Base-by-base conservation (phyloP, 352 stramenopile species). In the Phytopythium mirpurense region DNA sequence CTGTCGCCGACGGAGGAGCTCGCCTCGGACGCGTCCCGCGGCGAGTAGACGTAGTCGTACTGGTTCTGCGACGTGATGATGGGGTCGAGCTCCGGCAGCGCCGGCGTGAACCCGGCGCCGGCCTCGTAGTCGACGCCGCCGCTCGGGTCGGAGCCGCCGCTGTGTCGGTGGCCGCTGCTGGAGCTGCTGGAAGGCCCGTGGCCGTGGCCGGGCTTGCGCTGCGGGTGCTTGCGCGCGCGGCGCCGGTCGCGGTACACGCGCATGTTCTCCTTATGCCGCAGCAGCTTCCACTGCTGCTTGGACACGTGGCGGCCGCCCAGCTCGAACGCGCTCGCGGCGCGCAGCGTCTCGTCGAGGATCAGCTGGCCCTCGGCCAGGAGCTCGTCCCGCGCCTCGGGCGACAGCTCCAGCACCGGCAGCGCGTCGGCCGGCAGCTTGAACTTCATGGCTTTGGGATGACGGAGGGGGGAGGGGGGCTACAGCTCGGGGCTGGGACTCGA, bases 201-300 rank as follows among this genome's bases (percentile, higher is more conserved):
- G 19, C 14, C 5, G 35, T 6, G 9, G 4, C 11, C 14, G 36
- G 12, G 6, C 27, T 45, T n/a, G 6, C 35, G 31, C 31, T n/a
- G n/a, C n/a, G n/a, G n/a, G n/a, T 54, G 47, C 34, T 43, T 42
- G 18, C 47, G 32, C 11, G 47, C 47, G 31, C 32, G 32, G n/a
- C 47, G 47, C 32, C 68, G 65, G 55, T 74, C 61, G 42, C 63
- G 60, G 46, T 71, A 78, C 11, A 74, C 49, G 26, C 62, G 51
- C 26, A 78, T 34, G 46, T 64, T 56, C 48, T 78, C 68, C 34
- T 67, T 69, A 12, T 46, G 37, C 34, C 56, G 57, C 11, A 73
- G 21, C 36, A 70, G 60, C 52, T 73, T 72, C 69, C 69, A 78
- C 46, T 64, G 53, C 9, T 61, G 48, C 32, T 31, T 42, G 19